A percentile compares a stretch with the other conserved stretches of the same genome.
Evolutionary conservation across 140 eudicot genomes (phyloP).

Genomic region (Bidens hawaiensis): DNA sequence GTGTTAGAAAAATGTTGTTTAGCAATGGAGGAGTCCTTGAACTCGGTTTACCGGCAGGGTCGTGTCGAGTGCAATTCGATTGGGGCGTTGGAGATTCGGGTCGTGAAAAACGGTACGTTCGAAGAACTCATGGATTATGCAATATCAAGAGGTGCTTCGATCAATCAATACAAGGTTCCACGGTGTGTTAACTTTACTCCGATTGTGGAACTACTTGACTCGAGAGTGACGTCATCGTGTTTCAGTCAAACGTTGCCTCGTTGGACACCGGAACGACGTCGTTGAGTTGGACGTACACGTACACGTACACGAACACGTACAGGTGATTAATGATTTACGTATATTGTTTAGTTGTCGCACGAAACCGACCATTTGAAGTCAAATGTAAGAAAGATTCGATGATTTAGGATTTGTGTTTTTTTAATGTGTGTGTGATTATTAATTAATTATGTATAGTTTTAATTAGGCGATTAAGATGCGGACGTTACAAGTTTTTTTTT

Average conservation of each 20-base stretch:
- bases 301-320: too few species aligned
- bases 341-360: conserved; percentile 32
- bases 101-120: conserved; percentile 69
- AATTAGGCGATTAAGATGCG: conserved; percentile 27
- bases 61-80: conserved; percentile 75
- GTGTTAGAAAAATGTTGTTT: conserved; percentile 57
- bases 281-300: conserved; percentile 28
- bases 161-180: conserved; percentile 80
- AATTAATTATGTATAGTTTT: conserved; percentile 28
- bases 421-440: conserved; percentile 25
- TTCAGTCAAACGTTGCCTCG: conserved; percentile 71
- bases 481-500: conserved; percentile 21
- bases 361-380: conserved; percentile 33
- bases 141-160: conserved; percentile 77
- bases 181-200: conserved; percentile 81
- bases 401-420: conserved; percentile 23
- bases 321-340: conserved; percentile 23
- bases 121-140: conserved; percentile 88
- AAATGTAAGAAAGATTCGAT: conserved; percentile 40
- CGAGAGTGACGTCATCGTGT: conserved; percentile 67
- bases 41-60: conserved; percentile 81
- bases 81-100: conserved; percentile 76
- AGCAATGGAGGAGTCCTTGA: conserved; percentile 72
- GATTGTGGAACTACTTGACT: conserved; percentile 77
- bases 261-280: conserved; percentile 80